Evolutionary conservation across 2,329 filamentous ascomycete genomes (phyloP), one percentile per base, ranked within the genome.

Genomic region (Penicillium sp.): DNA sequence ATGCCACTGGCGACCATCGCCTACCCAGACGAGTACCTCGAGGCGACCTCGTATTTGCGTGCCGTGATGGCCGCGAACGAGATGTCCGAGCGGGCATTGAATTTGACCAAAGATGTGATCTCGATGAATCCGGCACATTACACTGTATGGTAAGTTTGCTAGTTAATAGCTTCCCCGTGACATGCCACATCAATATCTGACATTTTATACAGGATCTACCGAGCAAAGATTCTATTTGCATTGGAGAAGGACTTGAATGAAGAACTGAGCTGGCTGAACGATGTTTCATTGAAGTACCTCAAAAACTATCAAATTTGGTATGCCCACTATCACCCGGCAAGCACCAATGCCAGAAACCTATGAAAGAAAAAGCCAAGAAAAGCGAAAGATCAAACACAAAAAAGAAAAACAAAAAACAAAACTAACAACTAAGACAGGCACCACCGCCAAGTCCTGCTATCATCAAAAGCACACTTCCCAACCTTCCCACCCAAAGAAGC

Each of bases 301-400:
- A 99, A 99, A 76, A 99, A 97, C 78, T 99, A 99, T 78, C 94
- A 99, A 77, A 99, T 99, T 74, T 99, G 94, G 90, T 80, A 70
- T 23, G 56, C 55, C 40, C 5, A 39, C 29, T 4, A 43, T 23
- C n/a, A 15, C 25, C 51, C 33, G n/a, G 10, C 29, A 45, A 39
- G 34, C 47, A 46, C n/a, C 23, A 40, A 29, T 9, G 0, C 19
- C 21, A n/a, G 21, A 48, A 38, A n/a, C 23, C 16, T 33, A 46
- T 23, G n/a, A 15, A 53, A 25, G n/a, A 29, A 31, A n/a, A 50
- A 11, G 11, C 15, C 21, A 25, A 16, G 15, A 41, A 19, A n/a
- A 9, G 8, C 53, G 11, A 4, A 40, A 40, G 1, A 16, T 5
- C 13, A 27, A 47, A 1, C 7, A 41, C 29, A 5, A 31, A 11